phyloP scores from a whole-genome alignment of 139 green algal species.

The Coelastrella sp. region DNA sequence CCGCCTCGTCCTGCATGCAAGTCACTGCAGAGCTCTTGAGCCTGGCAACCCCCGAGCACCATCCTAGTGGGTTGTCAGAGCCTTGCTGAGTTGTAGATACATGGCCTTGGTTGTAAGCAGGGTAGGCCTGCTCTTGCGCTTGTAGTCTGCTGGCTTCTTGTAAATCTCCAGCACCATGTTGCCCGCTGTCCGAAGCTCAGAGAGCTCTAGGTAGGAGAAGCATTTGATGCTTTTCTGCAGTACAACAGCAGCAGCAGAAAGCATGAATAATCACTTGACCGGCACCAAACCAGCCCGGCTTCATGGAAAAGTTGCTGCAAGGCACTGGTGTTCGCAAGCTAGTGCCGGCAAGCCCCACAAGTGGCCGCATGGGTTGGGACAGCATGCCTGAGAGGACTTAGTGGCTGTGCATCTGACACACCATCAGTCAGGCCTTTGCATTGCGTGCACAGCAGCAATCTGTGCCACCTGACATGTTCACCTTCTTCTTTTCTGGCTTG shows the following conservation, averaged over 20 bases:
- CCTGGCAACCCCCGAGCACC: neutral
- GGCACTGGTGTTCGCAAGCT: neutral
- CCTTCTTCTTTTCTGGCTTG: slow-evolving; percentile 83
- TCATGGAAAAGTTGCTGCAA: neutral
- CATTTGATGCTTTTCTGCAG: slow-evolving; percentile 66
- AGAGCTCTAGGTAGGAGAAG: slow-evolving; percentile 73
- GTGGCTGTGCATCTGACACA: too few species aligned
- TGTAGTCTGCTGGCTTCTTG: slow-evolving; percentile 77
- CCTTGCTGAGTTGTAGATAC: slow-evolving; percentile 66
- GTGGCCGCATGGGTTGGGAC: neutral
- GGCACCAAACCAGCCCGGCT: neutral
- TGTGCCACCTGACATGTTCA: slow-evolving; percentile 25
- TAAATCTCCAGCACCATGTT: slow-evolving; percentile 73
- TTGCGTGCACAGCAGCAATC: neutral
- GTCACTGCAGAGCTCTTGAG: neutral
- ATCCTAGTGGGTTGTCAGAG: neutral
- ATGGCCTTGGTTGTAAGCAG: slow-evolving; percentile 75
- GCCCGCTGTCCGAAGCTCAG: slow-evolving; percentile 65
- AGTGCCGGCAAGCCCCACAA: neutral
- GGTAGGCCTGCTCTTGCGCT: slow-evolving; percentile 55
- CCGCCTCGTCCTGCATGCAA: neutral
- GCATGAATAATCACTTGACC: neutral
- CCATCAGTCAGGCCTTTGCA: neutral
- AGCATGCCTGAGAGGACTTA: neutral
- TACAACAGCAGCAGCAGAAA: neutral